Percentiles rank a stretch among this genome's conserved stretches.
Evolutionary conservation across 345 rosid species (phyloP).

Genomic region (Salix caprea): DNA sequence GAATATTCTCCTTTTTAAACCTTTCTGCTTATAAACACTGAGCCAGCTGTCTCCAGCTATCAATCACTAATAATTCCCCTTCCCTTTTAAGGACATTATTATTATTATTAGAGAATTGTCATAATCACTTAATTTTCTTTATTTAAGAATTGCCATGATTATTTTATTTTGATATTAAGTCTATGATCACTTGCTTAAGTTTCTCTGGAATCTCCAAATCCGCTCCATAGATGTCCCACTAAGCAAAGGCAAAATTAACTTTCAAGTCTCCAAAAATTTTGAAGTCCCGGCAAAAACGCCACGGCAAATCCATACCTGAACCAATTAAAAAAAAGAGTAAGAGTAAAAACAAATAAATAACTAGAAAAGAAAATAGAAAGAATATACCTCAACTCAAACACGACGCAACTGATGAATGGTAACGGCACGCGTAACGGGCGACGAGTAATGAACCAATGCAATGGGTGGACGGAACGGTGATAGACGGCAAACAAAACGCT

Average conservation of each 20-base stretch:
- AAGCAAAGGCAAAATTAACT: neutral
- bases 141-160: neutral
- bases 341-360: neutral
- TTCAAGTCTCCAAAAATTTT: neutral
- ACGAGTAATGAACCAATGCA: neutral
- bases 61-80: neutral
- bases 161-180: neutral
- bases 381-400: conserved; percentile 10
- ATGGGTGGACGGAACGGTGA: conserved; percentile 13
- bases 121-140: neutral
- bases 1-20: neutral
- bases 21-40: neutral
- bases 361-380: neutral
- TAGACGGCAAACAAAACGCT: conserved; percentile 17
- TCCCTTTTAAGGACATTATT: too few species aligned
- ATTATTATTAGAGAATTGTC: too few species aligned
- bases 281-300: neutral
- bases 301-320: neutral
- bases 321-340: neutral
- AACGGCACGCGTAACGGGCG: conserved; percentile 19
- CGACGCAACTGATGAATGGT: conserved; percentile 3
- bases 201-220: neutral
- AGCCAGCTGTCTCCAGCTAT: neutral
- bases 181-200: neutral
- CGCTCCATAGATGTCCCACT: neutral